Evolutionary conservation across 1,284 basidiomycete species (phyloP).

Genomic region (Cryptococcus deneoformans): DNA sequence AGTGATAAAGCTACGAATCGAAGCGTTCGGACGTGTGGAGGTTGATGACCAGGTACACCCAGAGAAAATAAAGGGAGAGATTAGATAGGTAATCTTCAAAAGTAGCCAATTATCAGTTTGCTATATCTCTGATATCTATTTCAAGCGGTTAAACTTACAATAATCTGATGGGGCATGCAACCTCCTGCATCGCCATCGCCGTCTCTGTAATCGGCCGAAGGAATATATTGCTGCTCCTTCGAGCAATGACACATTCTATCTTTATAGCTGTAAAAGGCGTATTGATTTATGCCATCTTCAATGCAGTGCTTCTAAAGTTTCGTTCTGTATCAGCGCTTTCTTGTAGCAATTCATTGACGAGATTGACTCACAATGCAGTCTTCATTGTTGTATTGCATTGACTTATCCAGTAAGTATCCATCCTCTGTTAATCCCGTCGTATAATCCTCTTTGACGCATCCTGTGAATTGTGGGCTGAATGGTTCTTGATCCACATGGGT

Average conservation of each 20-base stretch:
- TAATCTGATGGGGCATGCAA: neutral
- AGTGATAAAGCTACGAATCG: neutral
- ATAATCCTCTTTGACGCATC: neutral
- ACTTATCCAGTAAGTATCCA: neutral
- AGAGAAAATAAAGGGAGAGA: slow-evolving; percentile 4
- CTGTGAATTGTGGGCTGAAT: neutral
- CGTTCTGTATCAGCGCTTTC: neutral
- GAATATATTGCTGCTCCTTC: neutral
- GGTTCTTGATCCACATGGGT: neutral
- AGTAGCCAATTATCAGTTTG: neutral
- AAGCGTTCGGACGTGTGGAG: neutral
- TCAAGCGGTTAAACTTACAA: neutral
- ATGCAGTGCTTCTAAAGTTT: neutral
- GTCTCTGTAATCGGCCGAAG: neutral
- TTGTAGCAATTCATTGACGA: too few relatives aligned
- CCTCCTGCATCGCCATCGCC: neutral
- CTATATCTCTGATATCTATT: neutral
- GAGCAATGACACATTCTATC: slow-evolving; percentile 1
- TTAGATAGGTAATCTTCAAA: slow-evolving; percentile 3
- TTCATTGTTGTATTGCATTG: neutral
- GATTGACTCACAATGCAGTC: neutral
- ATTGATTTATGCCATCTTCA: neutral
- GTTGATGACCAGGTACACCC: neutral
- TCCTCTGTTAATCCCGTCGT: neutral
- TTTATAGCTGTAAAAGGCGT: neutral